phyloP scores from a whole-genome alignment of 2,329 filamentous ascomycete species.

The Exophiala xenobiotica region DNA sequence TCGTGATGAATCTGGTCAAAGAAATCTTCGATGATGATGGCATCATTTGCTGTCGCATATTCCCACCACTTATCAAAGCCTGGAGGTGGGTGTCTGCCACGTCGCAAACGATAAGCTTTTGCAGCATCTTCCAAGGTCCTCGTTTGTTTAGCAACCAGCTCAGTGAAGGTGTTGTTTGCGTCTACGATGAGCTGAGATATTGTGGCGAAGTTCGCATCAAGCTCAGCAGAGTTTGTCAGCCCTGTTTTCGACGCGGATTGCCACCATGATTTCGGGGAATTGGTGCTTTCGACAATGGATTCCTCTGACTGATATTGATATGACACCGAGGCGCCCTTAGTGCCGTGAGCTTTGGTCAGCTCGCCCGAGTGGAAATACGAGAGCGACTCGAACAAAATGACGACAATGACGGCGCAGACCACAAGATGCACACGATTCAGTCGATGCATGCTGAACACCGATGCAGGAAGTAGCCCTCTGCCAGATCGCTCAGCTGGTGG shows the following conservation, averaged over 20 bases:
- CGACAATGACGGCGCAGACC: background rate
- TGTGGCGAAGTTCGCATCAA: background rate
- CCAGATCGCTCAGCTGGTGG: background rate
- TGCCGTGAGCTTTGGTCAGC: background rate
- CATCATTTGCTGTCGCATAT: conserved; percentile 44
- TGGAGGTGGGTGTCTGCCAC: conserved; percentile 52
- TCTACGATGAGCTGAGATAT: background rate
- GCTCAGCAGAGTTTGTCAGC: too few species aligned
- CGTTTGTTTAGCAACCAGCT: conserved; percentile 35
- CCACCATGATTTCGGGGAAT: too few species aligned
- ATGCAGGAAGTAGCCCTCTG: background rate
- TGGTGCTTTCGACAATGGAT: too few species aligned
- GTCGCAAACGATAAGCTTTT: conserved; percentile 42
- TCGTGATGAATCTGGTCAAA: conserved; percentile 55
- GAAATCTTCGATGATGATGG: conserved; percentile 50
- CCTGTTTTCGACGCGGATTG: too few species aligned
- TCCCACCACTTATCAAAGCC: conserved; percentile 50
- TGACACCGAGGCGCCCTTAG: background rate
- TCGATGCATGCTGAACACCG: conserved; percentile 1
- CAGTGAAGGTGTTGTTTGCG: conserved; percentile 20
- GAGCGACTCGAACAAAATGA: background rate
- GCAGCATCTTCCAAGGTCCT: conserved; percentile 40
- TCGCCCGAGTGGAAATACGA: background rate
- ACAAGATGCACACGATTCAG: background rate
- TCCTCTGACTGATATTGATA: too few species aligned